Percentiles rank a stretch among this genome's conserved stretches.
Evolutionary conservation across 768 basidiomycete genomes (phyloP).

Genomic region (Tricholoma sp.): DNA sequence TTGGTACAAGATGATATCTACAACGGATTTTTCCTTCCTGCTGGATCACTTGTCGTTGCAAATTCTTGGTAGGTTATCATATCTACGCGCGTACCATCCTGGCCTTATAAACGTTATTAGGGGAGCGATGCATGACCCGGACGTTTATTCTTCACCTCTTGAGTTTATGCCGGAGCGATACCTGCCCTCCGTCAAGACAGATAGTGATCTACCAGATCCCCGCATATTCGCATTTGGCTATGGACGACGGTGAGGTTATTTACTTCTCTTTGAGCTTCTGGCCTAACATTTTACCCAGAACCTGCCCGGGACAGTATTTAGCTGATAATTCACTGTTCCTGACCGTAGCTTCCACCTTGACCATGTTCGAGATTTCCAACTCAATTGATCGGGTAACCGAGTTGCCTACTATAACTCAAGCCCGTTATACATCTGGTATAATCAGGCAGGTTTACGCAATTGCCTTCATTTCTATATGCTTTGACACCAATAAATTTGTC

Average conservation of each 20-base stretch:
- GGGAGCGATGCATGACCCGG: slow-evolving; percentile 25
- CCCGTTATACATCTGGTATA: background rate
- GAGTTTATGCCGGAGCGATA: slow-evolving; percentile 22
- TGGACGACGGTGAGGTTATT: background rate
- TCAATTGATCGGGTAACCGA: slow-evolving; percentile 6
- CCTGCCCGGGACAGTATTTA: slow-evolving; percentile 4
- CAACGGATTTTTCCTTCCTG: background rate
- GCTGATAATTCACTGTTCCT: slow-evolving; percentile 6
- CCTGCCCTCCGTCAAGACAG: slow-evolving; percentile 5
- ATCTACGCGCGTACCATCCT: background rate
- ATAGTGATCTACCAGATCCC: slow-evolving; percentile 8
- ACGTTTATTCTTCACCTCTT: slow-evolving; percentile 22
- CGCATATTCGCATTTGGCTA: slow-evolving; percentile 1
- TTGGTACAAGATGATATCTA: background rate
- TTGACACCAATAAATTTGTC: background rate
- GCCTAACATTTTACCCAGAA: background rate
- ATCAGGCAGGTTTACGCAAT: background rate
- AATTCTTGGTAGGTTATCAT: background rate
- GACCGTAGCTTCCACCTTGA: background rate
- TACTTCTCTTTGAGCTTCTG: background rate
- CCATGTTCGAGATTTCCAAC: slow-evolving; percentile 4
- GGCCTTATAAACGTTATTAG: slow-evolving; percentile 3
- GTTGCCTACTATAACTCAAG: background rate
- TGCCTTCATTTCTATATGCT: background rate
- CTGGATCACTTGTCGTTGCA: background rate